These are phyloP conservation scores for Hypholoma fasciculare DNA, from an alignment of 768 basidiomycete species.

Conservation along the genomic window DNA sequence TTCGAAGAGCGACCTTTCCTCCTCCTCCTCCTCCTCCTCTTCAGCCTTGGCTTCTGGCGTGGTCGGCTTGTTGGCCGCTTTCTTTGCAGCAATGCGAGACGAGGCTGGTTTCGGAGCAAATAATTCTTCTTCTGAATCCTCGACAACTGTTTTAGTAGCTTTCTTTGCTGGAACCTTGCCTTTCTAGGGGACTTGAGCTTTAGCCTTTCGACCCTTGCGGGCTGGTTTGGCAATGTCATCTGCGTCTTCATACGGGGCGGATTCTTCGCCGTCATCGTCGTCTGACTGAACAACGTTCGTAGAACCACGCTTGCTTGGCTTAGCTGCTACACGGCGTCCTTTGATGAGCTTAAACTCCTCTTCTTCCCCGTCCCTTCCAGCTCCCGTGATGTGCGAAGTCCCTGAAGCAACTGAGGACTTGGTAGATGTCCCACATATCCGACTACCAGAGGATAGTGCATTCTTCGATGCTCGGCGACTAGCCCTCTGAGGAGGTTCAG, in stretches of 20 bases:
- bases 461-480: constrained; percentile 18
- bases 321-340: constrained; percentile 13
- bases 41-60: constrained; percentile 20
- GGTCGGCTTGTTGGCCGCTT: constrained; percentile 1
- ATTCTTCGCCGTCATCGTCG: constrained; percentile 24
- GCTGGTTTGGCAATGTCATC: constrained; percentile 28
- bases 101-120: constrained; percentile 28
- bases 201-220: constrained; percentile 30
- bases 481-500: constrained; percentile 15
- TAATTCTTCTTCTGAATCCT: constrained; percentile 27
- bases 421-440: constrained; percentile 15
- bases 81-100: constrained; percentile 14
- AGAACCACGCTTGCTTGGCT: constrained; percentile 11
- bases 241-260: constrained; percentile 18
- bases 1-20: constrained; percentile 47
- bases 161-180: constrained; percentile 23
- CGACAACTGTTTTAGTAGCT: constrained; percentile 21
- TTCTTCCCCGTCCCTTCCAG: constrained; percentile 18
- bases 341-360: constrained; percentile 19
- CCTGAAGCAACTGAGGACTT: constrained; percentile 14
- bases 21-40: constrained; percentile 39
- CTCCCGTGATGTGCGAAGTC: constrained; percentile 12
- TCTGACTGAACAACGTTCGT: constrained; percentile 21
- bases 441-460: constrained; percentile 16
- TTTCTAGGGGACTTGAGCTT: constrained; percentile 22